These are phyloP conservation scores for Vaucheria bursata DNA, from an alignment of 352 stramenopile genomes.

Conservation along the genomic window DNA sequence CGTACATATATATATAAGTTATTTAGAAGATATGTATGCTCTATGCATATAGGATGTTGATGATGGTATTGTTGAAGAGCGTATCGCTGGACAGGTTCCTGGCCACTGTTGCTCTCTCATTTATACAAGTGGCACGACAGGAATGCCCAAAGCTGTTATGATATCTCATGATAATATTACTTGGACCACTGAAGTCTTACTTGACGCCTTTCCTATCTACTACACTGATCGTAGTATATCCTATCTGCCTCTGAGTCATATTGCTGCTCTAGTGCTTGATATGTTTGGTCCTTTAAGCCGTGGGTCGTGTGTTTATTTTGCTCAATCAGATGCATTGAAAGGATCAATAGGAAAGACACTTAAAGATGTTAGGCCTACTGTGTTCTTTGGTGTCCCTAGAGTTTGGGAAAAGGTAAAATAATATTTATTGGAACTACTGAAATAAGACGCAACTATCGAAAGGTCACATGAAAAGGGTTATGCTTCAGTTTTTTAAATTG, in stretches of 20 bases:
- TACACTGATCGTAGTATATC: conserved; percentile 22
- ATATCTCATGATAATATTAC: conserved; percentile 86
- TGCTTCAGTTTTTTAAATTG: no score
- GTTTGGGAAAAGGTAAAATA: conserved; percentile 52
- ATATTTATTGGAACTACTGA: no score
- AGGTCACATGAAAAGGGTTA: no score
- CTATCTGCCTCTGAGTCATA: conserved; percentile 56
- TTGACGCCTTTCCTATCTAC: conserved; percentile 17
- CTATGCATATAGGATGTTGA: conserved; percentile 51
- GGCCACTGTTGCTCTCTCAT: conserved; percentile 60
- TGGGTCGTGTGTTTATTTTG: conserved; percentile 60
- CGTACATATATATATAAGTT: no score
- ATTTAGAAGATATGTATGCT: no score
- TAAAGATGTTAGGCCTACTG: conserved; percentile 59
- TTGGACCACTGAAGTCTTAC: conserved; percentile 25
- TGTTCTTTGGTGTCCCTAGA: conserved; percentile 71
- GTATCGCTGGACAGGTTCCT: conserved; percentile 38
- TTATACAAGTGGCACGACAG: conserved; percentile 87
- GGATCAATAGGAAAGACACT: conserved; percentile 61
- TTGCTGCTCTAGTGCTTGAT: conserved; percentile 54
- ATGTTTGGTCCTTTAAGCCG: conserved; percentile 51
- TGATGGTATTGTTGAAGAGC: conserved; percentile 59
- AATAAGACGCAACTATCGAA: background rate
- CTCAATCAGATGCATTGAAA: conserved; percentile 63
- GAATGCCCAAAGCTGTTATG: conserved; percentile 89